Percentiles rank a stretch among this genome's conserved stretches.
Conservation (phyloP, 371 early-diverging fungal species). For the Rhizopus stolonifer region DNA sequence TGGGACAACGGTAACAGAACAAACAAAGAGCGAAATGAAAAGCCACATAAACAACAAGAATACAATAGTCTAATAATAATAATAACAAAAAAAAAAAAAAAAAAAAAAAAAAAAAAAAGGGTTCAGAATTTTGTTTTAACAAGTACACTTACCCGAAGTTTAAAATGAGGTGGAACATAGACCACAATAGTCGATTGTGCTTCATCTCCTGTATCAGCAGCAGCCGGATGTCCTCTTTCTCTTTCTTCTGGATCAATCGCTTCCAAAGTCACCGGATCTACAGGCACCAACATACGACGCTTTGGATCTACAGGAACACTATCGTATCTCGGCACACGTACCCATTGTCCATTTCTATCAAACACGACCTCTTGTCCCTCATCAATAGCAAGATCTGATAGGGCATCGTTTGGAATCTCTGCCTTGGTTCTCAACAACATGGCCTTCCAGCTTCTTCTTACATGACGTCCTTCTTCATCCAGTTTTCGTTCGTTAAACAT, state of each 20-base stretch:
- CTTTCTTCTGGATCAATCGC: conserved; percentile 65
- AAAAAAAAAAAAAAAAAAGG: conserved; percentile 40
- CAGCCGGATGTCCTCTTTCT: conserved; percentile 52
- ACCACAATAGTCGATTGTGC: conserved; percentile 57
- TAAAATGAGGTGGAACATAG: conserved; percentile 68
- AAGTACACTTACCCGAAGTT: conserved; percentile 33
- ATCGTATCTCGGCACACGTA: conserved; percentile 74
- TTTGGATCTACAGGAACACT: conserved; percentile 68
- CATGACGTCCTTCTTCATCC: conserved; percentile 54
- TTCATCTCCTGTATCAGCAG: conserved; percentile 49
- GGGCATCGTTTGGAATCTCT: conserved; percentile 18
- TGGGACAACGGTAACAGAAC: conserved; percentile 52
- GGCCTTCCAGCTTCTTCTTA: conserved; percentile 15
- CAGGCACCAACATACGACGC: conserved; percentile 72
- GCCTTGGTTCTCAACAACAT: conserved; percentile 21
- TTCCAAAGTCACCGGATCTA: conserved; percentile 59
- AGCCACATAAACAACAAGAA: conserved; percentile 59
- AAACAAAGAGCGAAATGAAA: conserved; percentile 46
- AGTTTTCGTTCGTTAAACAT: conserved; percentile 71
- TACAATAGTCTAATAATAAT: conserved; percentile 36
- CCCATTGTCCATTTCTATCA: conserved; percentile 59
- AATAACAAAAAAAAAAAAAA: conserved; percentile 46
- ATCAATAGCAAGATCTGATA: conserved; percentile 34
- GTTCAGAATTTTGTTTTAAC: too few relatives aligned
- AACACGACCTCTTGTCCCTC: conserved; percentile 54